Evolutionary conservation across 768 basidiomycete genomes (phyloP), one percentile per base, ranked within the genome.

Genomic region (Kondoa subrosea): DNA sequence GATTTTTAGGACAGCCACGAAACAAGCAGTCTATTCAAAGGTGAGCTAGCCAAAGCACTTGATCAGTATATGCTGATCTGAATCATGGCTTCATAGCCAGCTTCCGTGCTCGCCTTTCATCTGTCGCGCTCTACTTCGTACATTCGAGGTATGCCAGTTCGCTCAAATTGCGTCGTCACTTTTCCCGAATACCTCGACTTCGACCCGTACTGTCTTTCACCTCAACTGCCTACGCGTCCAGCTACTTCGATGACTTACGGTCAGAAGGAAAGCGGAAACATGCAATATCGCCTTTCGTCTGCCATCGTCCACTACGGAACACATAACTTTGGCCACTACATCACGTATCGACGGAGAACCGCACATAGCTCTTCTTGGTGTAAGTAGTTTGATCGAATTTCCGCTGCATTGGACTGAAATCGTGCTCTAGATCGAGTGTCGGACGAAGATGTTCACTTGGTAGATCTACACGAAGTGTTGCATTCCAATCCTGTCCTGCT

Each of bases 261-360:
- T 0, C 85, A 31, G 2, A 57, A 34, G n/a, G 34, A 31, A 83
- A 0, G 83, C 83, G 0, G 84, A 84, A 0, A 83, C 83, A 4
- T 80, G 58, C 79, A 92, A 34, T 97, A 97, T 77, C 84, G 91
- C 59, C 82, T 97, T 34, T 78, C 85, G 1, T 85, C 89, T 12
- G 85, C 88, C 32, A 91, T 97, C 17, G 90, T 90, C 72, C 93
- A 97, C 77, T 93, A 85, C 75, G 93, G 93, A 63, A 84, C 85
- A 66, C 91, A 95, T 74, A 86, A 86, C 2, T 92, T 88, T 75
- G 93, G 93, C 3, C 93, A 99, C 75, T 99, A 93, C 75, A 83
- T 97, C 71, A 90, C 88, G 72, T 93, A 85, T 75, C 82, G 95
- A 17, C 81, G 92, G 60, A 88, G 87, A 77, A 91, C 91, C 0